These are phyloP conservation scores for Crithidia sp. DNA, from an alignment of 208 protist species.

Conservation along the genomic window DNA sequence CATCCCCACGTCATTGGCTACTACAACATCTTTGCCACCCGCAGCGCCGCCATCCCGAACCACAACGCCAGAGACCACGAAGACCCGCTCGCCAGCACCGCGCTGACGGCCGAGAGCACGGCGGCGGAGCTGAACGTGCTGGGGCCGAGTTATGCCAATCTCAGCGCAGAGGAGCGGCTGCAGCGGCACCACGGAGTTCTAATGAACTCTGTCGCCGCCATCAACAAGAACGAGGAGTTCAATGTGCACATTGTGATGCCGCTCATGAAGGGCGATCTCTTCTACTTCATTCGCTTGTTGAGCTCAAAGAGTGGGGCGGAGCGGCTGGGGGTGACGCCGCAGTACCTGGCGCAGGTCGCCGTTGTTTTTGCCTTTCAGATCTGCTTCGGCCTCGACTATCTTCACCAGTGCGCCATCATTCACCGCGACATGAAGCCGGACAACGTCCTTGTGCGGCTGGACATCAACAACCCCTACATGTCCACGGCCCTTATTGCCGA, in stretches of 20 bases:
- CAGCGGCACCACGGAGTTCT: slow-evolving; percentile 54
- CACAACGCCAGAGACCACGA: slow-evolving; percentile 23
- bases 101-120: slow-evolving; percentile 28
- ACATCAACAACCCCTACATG: slow-evolving; percentile 62
- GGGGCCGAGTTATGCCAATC: slow-evolving; percentile 34
- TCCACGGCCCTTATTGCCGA: slow-evolving; percentile 85
- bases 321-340: slow-evolving; percentile 32
- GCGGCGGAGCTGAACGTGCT: slow-evolving; percentile 50
- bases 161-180: slow-evolving; percentile 36
- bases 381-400: slow-evolving; percentile 88
- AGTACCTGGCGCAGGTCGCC: slow-evolving; percentile 63
- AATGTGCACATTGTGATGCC: slow-evolving; percentile 92
- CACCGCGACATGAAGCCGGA: slow-evolving; percentile 98
- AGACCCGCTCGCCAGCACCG: slow-evolving; percentile 51
- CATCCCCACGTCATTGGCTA: slow-evolving; percentile 96
- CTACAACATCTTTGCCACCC: slow-evolving; percentile 95
- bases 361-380: slow-evolving; percentile 89
- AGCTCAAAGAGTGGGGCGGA: slow-evolving; percentile 22
- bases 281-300: slow-evolving; percentile 72
- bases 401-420: slow-evolving; percentile 90
- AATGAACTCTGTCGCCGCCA: slow-evolving; percentile 17
- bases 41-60: slow-evolving; percentile 40
- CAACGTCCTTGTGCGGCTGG: slow-evolving; percentile 94
- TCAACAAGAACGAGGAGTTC: slow-evolving; percentile 59
- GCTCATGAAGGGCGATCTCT: slow-evolving; percentile 84